Conservation (phyloP, 768 basidiomycete species). For the Trametes punicea region DNA sequence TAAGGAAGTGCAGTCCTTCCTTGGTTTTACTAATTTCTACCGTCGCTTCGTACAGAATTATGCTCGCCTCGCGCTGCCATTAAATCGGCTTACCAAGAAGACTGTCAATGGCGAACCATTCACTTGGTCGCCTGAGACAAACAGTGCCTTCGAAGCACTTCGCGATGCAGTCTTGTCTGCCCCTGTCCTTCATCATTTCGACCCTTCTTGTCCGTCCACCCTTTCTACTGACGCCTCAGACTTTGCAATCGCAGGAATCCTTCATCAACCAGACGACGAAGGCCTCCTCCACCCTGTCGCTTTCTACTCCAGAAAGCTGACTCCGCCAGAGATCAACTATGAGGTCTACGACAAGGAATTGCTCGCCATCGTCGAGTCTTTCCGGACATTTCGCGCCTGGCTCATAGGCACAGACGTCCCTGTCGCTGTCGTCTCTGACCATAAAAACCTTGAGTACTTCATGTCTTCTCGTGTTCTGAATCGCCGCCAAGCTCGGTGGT, state of each 20-base stretch:
- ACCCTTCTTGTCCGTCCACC: slow-evolving; percentile 16
- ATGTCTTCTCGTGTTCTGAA: slow-evolving; percentile 37
- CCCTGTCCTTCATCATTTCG: slow-evolving; percentile 24
- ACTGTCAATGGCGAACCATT: slow-evolving; percentile 11
- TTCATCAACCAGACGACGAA: slow-evolving; percentile 14
- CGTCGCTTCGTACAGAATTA: slow-evolving; percentile 28
- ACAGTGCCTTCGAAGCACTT: slow-evolving; percentile 31
- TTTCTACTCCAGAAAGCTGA: slow-evolving; percentile 35
- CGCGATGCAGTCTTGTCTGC: slow-evolving; percentile 21
- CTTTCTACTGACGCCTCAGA: slow-evolving; percentile 27
- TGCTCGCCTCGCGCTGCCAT: slow-evolving; percentile 25
- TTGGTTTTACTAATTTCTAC: no score
- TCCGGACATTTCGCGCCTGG: slow-evolving; percentile 34
- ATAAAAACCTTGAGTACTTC: slow-evolving; percentile 42
- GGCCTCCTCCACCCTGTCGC: slow-evolving; percentile 36
- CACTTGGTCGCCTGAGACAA: slow-evolving; percentile 13
- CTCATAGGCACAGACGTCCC: slow-evolving; percentile 23
- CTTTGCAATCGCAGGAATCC: slow-evolving; percentile 18
- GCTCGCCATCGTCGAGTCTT: slow-evolving; percentile 40
- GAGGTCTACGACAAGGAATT: slow-evolving; percentile 46
- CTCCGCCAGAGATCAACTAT: slow-evolving; percentile 35
- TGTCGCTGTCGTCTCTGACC: slow-evolving; percentile 29
- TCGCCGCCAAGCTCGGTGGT: slow-evolving; percentile 34
- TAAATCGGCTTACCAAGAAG: slow-evolving; percentile 28
- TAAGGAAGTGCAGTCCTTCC: slow-evolving; percentile 26